Evolutionary conservation across 805 yeast genomes (phyloP).

Genomic region (Myxozyma neotropica): DNA sequence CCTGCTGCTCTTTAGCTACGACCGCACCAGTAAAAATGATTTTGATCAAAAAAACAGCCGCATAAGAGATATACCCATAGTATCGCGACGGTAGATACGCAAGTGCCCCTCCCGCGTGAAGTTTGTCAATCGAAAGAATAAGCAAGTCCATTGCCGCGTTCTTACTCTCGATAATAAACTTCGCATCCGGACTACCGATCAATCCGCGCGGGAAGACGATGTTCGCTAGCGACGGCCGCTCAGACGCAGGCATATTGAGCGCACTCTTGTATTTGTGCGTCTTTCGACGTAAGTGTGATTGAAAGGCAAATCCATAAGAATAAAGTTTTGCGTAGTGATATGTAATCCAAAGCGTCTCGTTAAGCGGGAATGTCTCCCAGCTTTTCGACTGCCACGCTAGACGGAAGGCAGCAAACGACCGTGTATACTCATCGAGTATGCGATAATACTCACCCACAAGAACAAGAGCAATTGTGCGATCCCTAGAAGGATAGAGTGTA

Average conservation of each 20-base stretch:
- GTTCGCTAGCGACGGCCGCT: conserved; percentile 13
- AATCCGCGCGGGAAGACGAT: conserved; percentile 35
- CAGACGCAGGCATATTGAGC: conserved; percentile 7
- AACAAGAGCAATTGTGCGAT: conserved; percentile 35
- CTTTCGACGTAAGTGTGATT: conserved; percentile 33
- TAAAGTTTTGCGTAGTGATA: conserved; percentile 34
- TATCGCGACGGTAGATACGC: conserved; percentile 35
- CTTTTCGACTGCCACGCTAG: conserved; percentile 32
- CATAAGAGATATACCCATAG: conserved; percentile 34
- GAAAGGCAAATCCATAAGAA: conserved; percentile 36
- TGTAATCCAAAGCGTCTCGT: conserved; percentile 33
- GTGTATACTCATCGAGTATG: conserved; percentile 35
- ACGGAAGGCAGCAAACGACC: conserved; percentile 33
- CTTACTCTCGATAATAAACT: conserved; percentile 33
- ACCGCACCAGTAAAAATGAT: conserved; percentile 36
- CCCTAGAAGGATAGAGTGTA: conserved; percentile 35
- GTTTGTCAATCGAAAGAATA: conserved; percentile 28
- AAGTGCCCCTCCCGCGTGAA: conserved; percentile 33
- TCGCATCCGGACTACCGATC: conserved; percentile 34
- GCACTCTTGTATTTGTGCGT: conserved; percentile 11
- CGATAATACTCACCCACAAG: conserved; percentile 35
- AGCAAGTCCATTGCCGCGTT: conserved; percentile 33
- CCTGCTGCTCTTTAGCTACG: conserved; percentile 23
- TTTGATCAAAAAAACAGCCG: conserved; percentile 36
- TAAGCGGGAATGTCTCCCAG: conserved; percentile 34